Conservation (phyloP, 768 basidiomycete genomes). For the Tulasnella sp. region DNA sequence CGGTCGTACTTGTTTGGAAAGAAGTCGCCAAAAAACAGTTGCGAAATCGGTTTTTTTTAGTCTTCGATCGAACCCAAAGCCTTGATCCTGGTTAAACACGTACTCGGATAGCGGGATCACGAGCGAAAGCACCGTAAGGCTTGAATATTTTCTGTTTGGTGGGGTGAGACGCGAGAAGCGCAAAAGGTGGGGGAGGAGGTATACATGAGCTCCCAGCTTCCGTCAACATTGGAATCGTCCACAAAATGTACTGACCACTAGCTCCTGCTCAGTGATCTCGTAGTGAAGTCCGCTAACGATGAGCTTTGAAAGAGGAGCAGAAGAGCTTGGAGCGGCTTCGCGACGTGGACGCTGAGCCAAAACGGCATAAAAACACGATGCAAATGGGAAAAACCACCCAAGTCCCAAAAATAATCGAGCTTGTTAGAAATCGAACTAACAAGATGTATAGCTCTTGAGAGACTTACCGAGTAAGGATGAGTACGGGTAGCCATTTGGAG, state of each 20-base stretch:
- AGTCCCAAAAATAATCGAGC: neutral
- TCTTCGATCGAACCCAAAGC: neutral
- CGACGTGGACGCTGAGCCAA: neutral
- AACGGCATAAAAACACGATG: too few species aligned
- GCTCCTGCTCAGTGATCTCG: conserved; percentile 82
- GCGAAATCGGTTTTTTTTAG: neutral
- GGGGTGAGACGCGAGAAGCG: neutral
- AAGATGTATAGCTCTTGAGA: neutral
- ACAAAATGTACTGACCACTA: conserved; percentile 56
- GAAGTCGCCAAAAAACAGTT: neutral
- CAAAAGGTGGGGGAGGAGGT: conserved; percentile 21
- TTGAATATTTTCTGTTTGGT: conserved; percentile 85
- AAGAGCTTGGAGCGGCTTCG: neutral
- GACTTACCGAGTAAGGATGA: neutral
- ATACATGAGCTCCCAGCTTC: too few species aligned
- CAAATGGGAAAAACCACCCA: neutral
- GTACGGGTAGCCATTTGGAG: neutral
- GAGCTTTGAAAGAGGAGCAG: conserved; percentile 46
- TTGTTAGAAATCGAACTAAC: neutral
- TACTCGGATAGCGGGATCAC: conserved; percentile 94
- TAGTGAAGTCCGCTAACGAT: conserved; percentile 87
- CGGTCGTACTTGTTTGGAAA: conserved; percentile 70
- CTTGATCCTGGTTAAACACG: conserved; percentile 38
- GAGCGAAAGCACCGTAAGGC: conserved; percentile 84
- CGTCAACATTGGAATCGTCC: conserved; percentile 9